Evolutionary conservation across 1,284 basidiomycete genomes (phyloP), one percentile per base, ranked within the genome.

Genomic region (Leccinum ponderosum): DNA sequence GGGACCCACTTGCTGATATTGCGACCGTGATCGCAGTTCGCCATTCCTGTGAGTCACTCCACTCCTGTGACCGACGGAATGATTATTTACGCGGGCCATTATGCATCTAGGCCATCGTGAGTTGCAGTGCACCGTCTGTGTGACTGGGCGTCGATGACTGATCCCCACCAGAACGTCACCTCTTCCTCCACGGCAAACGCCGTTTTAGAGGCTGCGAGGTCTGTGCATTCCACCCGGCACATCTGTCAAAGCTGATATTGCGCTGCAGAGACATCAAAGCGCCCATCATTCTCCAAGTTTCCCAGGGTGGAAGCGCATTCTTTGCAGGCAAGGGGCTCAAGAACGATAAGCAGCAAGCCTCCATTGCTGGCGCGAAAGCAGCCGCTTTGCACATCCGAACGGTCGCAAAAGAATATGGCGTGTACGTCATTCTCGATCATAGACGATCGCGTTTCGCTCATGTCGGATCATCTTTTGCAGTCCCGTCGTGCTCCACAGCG

Each of bases 291-390:
- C 83, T 98, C 73, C 97, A 99, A 78, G 89, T 97, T 69, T 99
- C 97, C 61, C 95, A 99, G 78, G 97, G 97, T 66, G 97, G 97
- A 75, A 86, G 89, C 69, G 95, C 95, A 64, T 98, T 94, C 87
- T 98, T 95, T 76, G 95, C 94, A 61, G 97, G 97, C 69, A 99
- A 99, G 81, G 95, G 95, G 60, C 85, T 99, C 57, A 81, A 93
- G 73, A 99, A 99, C 79, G 92, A 91, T 77, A 91, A 95, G 73
- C 97, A 99, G 76, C 90, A 97, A 78, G 97, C 94, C n/a, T 98
- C 97, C 59, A 92, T 97, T 73, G 80, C 86, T 48, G 97, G 97
- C 76, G 93, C 97, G 66, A 79, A 92, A 71, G 94, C 96, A 58
- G 96, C 95, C 63, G 97, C 97, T 39, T 87, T 92, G 81, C 97